These are phyloP conservation scores for Vicia faba DNA, from an alignment of 306 rosid genomes.

Conservation along the genomic window DNA sequence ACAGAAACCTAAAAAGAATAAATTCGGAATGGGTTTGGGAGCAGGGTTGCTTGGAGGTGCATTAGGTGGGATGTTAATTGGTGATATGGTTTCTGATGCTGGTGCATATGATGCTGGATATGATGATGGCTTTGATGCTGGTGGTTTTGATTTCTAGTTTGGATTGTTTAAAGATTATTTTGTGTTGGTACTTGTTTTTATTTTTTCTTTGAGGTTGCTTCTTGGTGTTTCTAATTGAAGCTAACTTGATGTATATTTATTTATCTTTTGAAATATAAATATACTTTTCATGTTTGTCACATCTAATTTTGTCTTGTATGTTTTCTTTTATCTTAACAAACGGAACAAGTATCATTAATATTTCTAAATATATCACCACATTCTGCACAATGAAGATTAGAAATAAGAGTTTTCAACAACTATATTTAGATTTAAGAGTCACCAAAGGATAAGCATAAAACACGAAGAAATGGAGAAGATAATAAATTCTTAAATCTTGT, in stretches of 20 bases:
- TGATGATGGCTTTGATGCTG: conserved; percentile 51
- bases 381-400: no score
- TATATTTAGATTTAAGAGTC: no score
- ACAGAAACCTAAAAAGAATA: conserved; percentile 54
- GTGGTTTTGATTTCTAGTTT: conserved; percentile 36
- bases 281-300: neutral
- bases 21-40: conserved; percentile 72
- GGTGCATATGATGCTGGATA: conserved; percentile 43
- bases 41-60: conserved; percentile 84
- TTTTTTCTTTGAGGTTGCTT: neutral
- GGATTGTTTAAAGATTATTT: neutral
- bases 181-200: neutral
- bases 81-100: conserved; percentile 72
- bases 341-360: no score
- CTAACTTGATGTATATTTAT: conserved; percentile 5
- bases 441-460: no score
- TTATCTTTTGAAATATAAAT: neutral
- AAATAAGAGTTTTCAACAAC: no score
- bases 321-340: neutral
- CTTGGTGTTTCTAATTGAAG: neutral
- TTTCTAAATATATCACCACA: no score
- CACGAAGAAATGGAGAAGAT: no score
- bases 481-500: no score
- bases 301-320: neutral
- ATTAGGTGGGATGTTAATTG: conserved; percentile 74